phyloP scores from a whole-genome alignment of 805 yeast species.

The Saccharomycopsis babjevae region DNA sequence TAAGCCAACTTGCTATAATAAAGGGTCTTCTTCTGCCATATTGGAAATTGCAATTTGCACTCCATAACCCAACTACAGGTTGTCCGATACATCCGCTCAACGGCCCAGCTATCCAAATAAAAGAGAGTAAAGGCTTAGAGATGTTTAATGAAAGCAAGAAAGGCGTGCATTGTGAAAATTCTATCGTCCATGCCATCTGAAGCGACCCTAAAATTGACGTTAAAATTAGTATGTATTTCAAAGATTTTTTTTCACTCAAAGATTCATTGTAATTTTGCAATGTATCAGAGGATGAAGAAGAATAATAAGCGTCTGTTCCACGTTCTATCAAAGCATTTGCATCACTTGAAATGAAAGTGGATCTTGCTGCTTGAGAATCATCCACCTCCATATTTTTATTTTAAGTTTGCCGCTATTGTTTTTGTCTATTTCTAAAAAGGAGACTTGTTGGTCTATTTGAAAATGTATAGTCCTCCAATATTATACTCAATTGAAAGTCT shows the following conservation, averaged over 20 bases:
- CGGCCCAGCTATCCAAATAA: conserved; percentile 63
- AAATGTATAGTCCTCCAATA: no score
- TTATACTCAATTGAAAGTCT: no score
- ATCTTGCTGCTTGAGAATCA: no score
- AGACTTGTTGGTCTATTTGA: no score
- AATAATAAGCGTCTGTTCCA: neutral
- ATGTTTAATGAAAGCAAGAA: conserved; percentile 52
- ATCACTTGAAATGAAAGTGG: no score
- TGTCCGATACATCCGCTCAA: conserved; percentile 53
- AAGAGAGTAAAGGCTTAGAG: conserved; percentile 42
- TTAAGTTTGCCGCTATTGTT: no score
- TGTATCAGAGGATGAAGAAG: neutral
- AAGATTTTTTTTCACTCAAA: conserved; percentile 27
- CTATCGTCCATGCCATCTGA: conserved; percentile 57
- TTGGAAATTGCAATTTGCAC: conserved; percentile 38
- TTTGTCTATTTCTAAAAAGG: no score
- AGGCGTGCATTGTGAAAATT: conserved; percentile 55
- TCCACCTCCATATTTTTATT: no score
- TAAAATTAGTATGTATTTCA: conserved; percentile 33
- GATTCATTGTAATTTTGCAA: neutral
- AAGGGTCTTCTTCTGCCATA: conserved; percentile 50
- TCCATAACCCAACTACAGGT: conserved; percentile 49
- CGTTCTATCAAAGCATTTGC: neutral
- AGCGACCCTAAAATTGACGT: conserved; percentile 46
- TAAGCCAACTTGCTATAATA: conserved; percentile 42